These are phyloP conservation scores for Leavenworthia alabamica DNA, from an alignment of 345 rosid genomes.

Conservation along the genomic window DNA sequence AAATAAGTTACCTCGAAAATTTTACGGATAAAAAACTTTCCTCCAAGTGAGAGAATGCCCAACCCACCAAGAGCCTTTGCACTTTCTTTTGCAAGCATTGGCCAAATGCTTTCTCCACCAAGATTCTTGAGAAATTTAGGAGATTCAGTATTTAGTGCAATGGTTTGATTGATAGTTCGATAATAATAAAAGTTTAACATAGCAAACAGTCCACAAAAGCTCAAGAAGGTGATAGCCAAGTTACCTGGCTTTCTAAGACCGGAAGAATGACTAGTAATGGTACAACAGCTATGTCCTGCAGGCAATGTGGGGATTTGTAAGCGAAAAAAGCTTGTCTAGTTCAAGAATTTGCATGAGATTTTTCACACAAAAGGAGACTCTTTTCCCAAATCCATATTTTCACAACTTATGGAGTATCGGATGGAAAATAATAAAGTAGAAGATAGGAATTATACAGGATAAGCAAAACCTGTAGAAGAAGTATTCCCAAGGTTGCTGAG, in stretches of 20 bases:
- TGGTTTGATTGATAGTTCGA: not conserved
- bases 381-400: not conserved
- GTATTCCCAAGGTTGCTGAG: conserved; percentile 94
- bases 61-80: conserved; percentile 78
- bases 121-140: conserved; percentile 39
- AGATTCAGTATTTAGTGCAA: not conserved
- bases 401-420: not conserved
- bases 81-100: conserved; percentile 88
- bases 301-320: conserved; percentile 16
- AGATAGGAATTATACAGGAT: conserved; percentile 15
- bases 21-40: conserved; percentile 74
- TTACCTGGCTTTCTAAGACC: conserved; percentile 87
- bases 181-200: not conserved
- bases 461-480: conserved; percentile 77
- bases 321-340: not conserved
- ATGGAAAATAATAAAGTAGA: not conserved
- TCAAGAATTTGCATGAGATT: not conserved
- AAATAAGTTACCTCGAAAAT: conserved; percentile 61
- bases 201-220: not conserved
- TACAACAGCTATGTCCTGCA: conserved; percentile 93
- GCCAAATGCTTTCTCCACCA: conserved; percentile 73
- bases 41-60: conserved; percentile 87
- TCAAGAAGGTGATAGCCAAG: conserved; percentile 5
- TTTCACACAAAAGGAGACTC: not conserved
- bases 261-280: conserved; percentile 94